phyloP scores from a whole-genome alignment of 345 rosid species.

The Adansonia digitata region DNA sequence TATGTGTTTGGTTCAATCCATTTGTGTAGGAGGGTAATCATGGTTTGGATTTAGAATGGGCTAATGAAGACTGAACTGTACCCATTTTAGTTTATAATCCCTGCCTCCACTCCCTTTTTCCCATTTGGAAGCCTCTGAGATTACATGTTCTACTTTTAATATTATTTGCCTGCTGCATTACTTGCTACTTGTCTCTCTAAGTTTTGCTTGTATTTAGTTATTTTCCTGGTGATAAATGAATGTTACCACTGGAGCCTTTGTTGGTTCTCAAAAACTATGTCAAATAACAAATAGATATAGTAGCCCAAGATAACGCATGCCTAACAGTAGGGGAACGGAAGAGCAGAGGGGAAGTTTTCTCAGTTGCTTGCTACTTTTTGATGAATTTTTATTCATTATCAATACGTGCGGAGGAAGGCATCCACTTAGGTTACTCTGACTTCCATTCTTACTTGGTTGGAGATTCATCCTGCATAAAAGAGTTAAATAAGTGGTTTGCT shows the following conservation, averaged over 20 bases:
- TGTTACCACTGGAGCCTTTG: not conserved
- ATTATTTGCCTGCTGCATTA: not conserved
- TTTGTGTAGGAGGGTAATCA: not conserved
- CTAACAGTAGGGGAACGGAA: not conserved
- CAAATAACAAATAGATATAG: not conserved
- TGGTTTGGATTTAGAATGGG: not conserved
- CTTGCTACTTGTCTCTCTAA: not conserved
- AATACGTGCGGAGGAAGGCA: conserved; percentile 63
- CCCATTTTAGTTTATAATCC: not conserved
- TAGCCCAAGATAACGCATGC: not conserved
- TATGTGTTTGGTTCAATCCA: not conserved
- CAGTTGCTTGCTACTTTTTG: not conserved
- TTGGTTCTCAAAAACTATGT: not conserved
- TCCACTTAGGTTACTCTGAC: conserved; percentile 85
- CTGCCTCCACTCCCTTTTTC: not conserved
- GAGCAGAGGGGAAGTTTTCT: not conserved
- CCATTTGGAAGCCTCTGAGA: not conserved
- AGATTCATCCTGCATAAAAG: conserved; percentile 77
- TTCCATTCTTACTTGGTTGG: conserved; percentile 83
- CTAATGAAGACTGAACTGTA: not conserved
- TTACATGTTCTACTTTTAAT: not conserved
- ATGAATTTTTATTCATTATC: conserved; percentile 1
- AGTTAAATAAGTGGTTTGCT: conserved; percentile 85
- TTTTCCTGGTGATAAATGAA: not conserved
- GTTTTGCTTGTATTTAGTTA: not conserved